Conservation (phyloP, 2,329 filamentous ascomycete genomes). For the Cadophora sp. region DNA sequence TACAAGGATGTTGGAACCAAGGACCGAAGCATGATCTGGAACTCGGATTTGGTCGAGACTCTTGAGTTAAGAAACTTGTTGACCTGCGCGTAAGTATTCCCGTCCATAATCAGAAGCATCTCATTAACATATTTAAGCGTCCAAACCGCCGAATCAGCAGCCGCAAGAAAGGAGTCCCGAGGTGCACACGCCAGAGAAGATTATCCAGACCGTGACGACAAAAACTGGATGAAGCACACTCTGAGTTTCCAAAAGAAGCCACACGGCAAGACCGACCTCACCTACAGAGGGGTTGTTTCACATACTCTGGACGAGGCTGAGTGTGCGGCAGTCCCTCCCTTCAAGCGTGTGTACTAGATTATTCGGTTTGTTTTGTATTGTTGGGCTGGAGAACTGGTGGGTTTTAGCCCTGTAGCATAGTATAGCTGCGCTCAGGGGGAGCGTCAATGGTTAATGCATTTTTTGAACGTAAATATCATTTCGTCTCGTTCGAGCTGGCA, state of each 20-base stretch:
- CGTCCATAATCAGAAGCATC: slow-evolving; percentile 4
- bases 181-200: slow-evolving; percentile 98
- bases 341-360: slow-evolving; percentile 87
- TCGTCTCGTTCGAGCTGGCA: neutral
- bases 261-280: slow-evolving; percentile 84
- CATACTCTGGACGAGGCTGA: slow-evolving; percentile 92
- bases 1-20: slow-evolving; percentile 91
- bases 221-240: slow-evolving; percentile 99
- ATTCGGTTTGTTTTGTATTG: slow-evolving; percentile 17
- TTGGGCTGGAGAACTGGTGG: slow-evolving; percentile 12
- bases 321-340: slow-evolving; percentile 95
- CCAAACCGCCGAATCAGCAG: slow-evolving; percentile 90
- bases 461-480: neutral
- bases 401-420: slow-evolving; percentile 35
- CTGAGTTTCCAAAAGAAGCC: slow-evolving; percentile 94
- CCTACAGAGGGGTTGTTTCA: slow-evolving; percentile 83
- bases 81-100: slow-evolving; percentile 67
- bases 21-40: slow-evolving; percentile 99
- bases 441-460: slow-evolving; percentile 11
- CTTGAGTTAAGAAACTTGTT: slow-evolving; percentile 94
- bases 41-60: slow-evolving; percentile 95
- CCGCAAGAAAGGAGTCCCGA: slow-evolving; percentile 95
- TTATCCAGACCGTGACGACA: slow-evolving; percentile 92
- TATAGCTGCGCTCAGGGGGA: slow-evolving; percentile 18
- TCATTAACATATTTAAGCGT: slow-evolving; percentile 56